phyloP scores from a whole-genome alignment of 106 monocot species.

The Apostasia ramifera region DNA sequence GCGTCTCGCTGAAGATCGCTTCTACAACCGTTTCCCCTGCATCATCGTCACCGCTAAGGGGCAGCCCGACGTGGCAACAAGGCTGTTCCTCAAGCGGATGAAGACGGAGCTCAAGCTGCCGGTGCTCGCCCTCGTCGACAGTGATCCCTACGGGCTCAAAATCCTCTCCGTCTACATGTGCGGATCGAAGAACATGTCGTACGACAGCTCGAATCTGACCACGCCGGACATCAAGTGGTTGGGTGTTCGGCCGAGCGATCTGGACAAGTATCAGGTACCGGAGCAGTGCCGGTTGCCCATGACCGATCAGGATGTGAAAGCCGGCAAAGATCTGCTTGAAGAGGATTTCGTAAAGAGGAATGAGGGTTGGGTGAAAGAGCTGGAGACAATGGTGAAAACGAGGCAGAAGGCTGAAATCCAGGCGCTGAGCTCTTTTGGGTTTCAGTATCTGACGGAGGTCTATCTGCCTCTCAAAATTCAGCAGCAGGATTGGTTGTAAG shows the following conservation, averaged over 20 bases:
- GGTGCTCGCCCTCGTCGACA: constrained; percentile 86
- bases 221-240: constrained; percentile 98
- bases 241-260: constrained; percentile 81
- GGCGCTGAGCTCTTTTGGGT: constrained; percentile 93
- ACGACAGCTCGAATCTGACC: constrained; percentile 88
- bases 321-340: constrained; percentile 91
- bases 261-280: constrained; percentile 89
- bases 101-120: constrained; percentile 84
- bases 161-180: constrained; percentile 99
- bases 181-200: constrained; percentile 99
- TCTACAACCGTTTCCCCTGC: constrained; percentile 96
- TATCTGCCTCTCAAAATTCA: constrained; percentile 95
- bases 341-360: constrained; percentile 97
- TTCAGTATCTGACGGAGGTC: constrained; percentile 94
- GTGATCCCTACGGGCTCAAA: constrained; percentile 95
- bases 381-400: constrained; percentile 86
- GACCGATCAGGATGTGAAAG: constrained; percentile 98
- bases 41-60: constrained; percentile 97
- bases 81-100: constrained; percentile 74
- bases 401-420: constrained; percentile 98
- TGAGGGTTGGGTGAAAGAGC: constrained; percentile 88
- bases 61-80: constrained; percentile 91
- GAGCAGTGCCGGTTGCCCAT: constrained; percentile 93
- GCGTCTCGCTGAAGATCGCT: constrained; percentile 93
- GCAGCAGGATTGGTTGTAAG: constrained; percentile 85